Evolutionary conservation across 2,329 filamentous ascomycete species (phyloP).

Genomic region (Claviceps sorghi): DNA sequence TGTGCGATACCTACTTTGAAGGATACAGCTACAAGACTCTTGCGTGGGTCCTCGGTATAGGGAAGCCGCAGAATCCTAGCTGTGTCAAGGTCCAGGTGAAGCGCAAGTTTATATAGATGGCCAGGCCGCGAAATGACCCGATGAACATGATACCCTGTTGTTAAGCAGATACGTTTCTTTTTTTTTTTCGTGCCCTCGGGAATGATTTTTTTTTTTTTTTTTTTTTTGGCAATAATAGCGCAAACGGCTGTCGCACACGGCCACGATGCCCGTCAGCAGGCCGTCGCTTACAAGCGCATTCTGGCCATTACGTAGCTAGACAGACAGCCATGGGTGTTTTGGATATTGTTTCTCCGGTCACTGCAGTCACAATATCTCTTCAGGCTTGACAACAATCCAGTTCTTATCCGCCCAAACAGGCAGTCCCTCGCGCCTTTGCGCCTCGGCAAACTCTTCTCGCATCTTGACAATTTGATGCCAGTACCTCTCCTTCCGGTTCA

Average conservation of each 20-base stretch:
- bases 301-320: no score
- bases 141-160: no score
- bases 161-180: no score
- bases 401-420: constrained; percentile 29
- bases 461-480: constrained; percentile 22
- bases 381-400: constrained; percentile 27
- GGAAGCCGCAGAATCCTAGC: constrained; percentile 12
- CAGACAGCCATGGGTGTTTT: no score
- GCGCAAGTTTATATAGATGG: constrained; percentile 7
- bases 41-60: constrained; percentile 8
- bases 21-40: constrained; percentile 10
- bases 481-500: constrained; percentile 23
- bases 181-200: no score
- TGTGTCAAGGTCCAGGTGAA: constrained; percentile 12
- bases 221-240: no score
- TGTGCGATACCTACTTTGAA: constrained; percentile 10
- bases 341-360: no score
- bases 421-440: constrained; percentile 20
- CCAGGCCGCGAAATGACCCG: no score
- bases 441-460: constrained; percentile 20
- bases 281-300: no score
- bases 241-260: no score
- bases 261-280: no score
- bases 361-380: constrained; percentile 21
- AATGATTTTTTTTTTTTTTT: no score